Percentiles rank a stretch among this genome's conserved stretches.
phyloP scores from a whole-genome alignment of 2,329 filamentous ascomycete species.

The Arthroderma sp. region DNA sequence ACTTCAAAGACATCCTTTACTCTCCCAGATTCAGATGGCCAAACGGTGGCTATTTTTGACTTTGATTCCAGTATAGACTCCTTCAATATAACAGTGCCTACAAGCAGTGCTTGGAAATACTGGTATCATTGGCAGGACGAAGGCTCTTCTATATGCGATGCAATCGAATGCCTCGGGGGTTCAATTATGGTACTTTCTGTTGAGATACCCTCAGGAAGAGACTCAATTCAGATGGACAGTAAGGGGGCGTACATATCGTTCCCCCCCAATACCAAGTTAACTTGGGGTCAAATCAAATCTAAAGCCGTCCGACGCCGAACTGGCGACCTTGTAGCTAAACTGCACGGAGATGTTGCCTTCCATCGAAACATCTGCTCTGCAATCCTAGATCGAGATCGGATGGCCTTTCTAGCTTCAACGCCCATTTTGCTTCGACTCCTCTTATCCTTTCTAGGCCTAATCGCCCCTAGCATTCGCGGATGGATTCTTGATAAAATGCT shows the following conservation, averaged over 20 bases:
- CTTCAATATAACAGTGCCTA: neutral
- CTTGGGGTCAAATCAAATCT: neutral
- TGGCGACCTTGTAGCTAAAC: neutral
- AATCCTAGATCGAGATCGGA: slow-evolving; percentile 1
- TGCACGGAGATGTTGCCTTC: neutral
- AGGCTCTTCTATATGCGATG: neutral
- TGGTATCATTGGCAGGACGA: slow-evolving; percentile 1
- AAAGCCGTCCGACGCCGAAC: no score
- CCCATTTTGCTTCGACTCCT: neutral
- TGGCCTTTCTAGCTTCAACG: neutral
- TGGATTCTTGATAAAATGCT: slow-evolving; percentile 2
- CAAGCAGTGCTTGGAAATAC: neutral
- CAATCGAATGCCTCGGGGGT: neutral
- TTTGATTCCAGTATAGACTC: neutral
- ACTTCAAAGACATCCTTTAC: neutral
- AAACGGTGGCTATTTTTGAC: neutral
- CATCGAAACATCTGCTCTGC: slow-evolving; percentile 2
- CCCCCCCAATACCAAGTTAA: neutral
- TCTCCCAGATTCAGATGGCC: neutral
- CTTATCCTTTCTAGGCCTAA: neutral
- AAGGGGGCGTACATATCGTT: neutral
- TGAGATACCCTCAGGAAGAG: neutral
- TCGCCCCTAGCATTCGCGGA: neutral
- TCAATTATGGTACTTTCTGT: neutral
- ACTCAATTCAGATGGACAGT: neutral